Evolutionary conservation across 225 moss, liverwort and hornwort species (phyloP).

Genomic region (Polytrichum formosum): DNA sequence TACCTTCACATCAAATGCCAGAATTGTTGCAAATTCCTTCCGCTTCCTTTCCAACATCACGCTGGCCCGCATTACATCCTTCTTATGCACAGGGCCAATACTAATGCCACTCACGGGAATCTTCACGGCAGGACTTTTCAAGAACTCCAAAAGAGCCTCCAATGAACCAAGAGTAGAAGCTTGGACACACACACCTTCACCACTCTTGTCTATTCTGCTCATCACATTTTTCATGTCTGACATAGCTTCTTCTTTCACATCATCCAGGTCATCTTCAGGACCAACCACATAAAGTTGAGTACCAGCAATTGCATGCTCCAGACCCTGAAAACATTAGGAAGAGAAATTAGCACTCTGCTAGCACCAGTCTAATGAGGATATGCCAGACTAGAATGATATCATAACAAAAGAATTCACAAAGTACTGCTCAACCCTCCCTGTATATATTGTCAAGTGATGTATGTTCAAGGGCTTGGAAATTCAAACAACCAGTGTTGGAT

Average conservation of each 20-base stretch:
- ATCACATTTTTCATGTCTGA: constrained; percentile 95
- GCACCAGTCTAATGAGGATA: not conserved
- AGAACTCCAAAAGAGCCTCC: constrained; percentile 92
- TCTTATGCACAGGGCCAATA: constrained; percentile 97
- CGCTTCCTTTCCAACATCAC: constrained; percentile 96
- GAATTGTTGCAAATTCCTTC: constrained; percentile 92
- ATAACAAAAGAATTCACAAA: too few relatives aligned
- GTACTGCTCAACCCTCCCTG: too few relatives aligned
- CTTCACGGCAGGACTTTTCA: constrained; percentile 95
- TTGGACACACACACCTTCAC: constrained; percentile 99
- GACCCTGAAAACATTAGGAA: constrained; percentile 40
- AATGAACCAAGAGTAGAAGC: constrained; percentile 97
- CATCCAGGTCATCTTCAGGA: constrained; percentile 93
- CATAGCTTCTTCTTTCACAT: constrained; percentile 97
- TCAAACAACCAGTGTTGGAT: too few relatives aligned
- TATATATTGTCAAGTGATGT: too few relatives aligned
- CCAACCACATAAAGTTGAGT: constrained; percentile 94
- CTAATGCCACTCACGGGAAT: constrained; percentile 96
- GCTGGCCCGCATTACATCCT: constrained; percentile 96
- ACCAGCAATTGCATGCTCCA: constrained; percentile 98
- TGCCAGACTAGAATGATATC: too few relatives aligned
- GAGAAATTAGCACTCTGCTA: not conserved
- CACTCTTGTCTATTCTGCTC: constrained; percentile 96
- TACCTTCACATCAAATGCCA: constrained; percentile 99
- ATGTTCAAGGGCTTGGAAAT: too few relatives aligned